Evolutionary conservation across 768 basidiomycete genomes (phyloP).

Genomic region (Termitomyces sp.): DNA sequence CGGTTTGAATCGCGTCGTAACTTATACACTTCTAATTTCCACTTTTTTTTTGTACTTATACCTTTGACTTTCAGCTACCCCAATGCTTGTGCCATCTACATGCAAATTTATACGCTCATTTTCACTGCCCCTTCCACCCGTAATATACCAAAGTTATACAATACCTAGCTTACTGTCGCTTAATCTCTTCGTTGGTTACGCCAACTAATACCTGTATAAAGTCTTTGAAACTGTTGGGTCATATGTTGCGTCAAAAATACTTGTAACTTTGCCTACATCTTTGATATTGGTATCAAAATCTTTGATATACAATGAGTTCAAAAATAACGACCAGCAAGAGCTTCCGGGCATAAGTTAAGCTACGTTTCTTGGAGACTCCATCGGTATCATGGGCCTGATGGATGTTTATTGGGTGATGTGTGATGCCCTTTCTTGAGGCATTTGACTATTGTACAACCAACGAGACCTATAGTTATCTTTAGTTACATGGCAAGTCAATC

Average conservation of each 20-base stretch:
- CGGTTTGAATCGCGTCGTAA: conserved; percentile 4
- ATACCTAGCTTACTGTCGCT: conserved; percentile 12
- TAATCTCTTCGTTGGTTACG: conserved; percentile 8
- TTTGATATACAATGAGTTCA: not conserved
- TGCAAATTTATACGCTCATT: conserved; percentile 7
- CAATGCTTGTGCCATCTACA: conserved; percentile 6
- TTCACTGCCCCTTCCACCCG: not conserved
- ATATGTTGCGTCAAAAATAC: not conserved
- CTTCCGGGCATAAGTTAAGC: not conserved
- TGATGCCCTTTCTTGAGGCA: not conserved
- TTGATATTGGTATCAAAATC: not conserved
- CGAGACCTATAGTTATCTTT: not conserved
- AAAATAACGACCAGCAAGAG: not conserved
- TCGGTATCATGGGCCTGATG: not conserved
- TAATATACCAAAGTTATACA: conserved; percentile 14
- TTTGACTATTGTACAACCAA: not conserved
- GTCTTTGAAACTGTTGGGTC: not conserved
- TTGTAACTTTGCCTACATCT: not conserved
- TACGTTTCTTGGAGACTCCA: not conserved
- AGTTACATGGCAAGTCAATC: not conserved
- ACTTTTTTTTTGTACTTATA: conserved; percentile 1
- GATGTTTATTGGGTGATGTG: not conserved
- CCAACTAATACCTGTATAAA: conserved; percentile 6
- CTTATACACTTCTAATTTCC: conserved; percentile 15
- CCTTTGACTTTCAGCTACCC: conserved; percentile 2